A percentile compares a stretch with the other conserved stretches of the same genome.
These are phyloP conservation scores for Dysphania ambrosioides DNA, from an alignment of 148 eudicot species.

Conservation along the genomic window DNA sequence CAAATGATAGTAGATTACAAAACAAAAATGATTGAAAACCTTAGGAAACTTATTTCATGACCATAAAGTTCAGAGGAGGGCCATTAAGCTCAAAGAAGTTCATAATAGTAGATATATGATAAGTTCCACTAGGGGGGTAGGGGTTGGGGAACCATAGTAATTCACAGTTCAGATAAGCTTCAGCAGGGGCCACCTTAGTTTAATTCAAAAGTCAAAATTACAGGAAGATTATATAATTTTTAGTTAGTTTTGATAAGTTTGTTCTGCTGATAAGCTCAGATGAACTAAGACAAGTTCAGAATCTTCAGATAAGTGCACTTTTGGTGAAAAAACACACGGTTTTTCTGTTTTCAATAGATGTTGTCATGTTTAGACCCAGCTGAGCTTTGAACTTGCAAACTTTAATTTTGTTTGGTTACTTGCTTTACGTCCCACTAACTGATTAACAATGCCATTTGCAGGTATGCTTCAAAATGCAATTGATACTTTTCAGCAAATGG, in stretches of 20 bases:
- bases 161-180: background rate
- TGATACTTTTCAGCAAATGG: constrained; percentile 58
- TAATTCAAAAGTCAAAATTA: no score
- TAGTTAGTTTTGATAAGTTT: no score
- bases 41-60: background rate
- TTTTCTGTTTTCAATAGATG: background rate
- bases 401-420: constrained; percentile 6
- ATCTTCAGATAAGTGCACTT: background rate
- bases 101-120: no score
- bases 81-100: background rate
- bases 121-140: no score
- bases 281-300: background rate
- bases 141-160: background rate
- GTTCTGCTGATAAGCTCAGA: background rate
- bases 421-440: background rate
- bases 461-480: constrained; percentile 54
- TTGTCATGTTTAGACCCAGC: background rate
- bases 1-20: background rate
- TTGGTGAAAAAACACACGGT: background rate
- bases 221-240: no score
- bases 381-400: background rate
- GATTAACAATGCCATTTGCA: constrained; percentile 24
- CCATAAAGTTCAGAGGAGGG: background rate
- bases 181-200: background rate
- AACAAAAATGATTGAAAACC: background rate